Conservation (phyloP, 176 grass and related monocot species). For the Sorghum bicolor region DNA sequence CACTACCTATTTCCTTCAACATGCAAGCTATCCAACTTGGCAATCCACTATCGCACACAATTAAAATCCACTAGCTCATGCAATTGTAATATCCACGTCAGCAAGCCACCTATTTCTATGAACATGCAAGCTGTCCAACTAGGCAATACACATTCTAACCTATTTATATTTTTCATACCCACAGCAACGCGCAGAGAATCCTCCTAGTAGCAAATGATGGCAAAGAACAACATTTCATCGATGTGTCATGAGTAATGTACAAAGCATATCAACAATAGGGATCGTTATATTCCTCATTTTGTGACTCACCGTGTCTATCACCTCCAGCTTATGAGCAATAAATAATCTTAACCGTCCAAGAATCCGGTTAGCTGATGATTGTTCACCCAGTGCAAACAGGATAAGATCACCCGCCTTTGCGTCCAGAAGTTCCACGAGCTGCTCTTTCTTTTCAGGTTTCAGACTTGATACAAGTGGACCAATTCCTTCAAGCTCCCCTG, state of each 20-base stretch:
- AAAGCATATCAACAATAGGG: slow-evolving; percentile 9
- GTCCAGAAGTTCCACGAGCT: slow-evolving; percentile 47
- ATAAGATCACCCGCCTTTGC: slow-evolving; percentile 80
- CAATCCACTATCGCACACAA: too few relatives aligned
- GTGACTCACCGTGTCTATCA: slow-evolving; percentile 66
- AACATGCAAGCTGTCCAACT: too few relatives aligned
- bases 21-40: too few relatives aligned
- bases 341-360: slow-evolving; percentile 80
- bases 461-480: slow-evolving; percentile 67
- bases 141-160: too few relatives aligned
- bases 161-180: too few relatives aligned
- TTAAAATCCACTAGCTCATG: too few relatives aligned
- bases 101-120: too few relatives aligned
- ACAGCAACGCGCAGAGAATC: too few relatives aligned
- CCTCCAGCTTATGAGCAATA: slow-evolving; percentile 70
- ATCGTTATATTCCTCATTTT: neutral
- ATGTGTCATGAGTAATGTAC: neutral
- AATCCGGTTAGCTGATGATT: slow-evolving; percentile 55
- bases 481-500: slow-evolving; percentile 90
- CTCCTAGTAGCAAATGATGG: neutral
- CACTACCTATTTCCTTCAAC: too few relatives aligned
- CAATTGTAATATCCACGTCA: too few relatives aligned
- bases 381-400: slow-evolving; percentile 83
- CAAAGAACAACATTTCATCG: neutral
- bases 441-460: slow-evolving; percentile 59